Evolutionary conservation across 2,329 filamentous ascomycete genomes (phyloP).

Genomic region (Triangularia verruculosa): DNA sequence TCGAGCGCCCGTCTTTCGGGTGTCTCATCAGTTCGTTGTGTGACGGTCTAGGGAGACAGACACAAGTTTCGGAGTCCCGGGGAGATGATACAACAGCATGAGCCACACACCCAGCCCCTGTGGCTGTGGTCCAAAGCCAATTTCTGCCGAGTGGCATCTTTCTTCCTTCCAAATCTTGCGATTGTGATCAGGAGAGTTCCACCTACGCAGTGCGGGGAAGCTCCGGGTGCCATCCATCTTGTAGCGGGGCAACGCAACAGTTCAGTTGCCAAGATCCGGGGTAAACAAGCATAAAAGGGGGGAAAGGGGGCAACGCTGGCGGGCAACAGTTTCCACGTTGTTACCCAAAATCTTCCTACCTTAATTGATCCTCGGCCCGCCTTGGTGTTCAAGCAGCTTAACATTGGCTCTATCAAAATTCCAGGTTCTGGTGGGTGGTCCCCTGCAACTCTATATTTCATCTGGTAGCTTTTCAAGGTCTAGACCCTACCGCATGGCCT

Average conservation of each 20-base stretch:
- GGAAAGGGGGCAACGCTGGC: neutral
- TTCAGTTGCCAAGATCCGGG: neutral
- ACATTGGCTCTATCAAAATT: neutral
- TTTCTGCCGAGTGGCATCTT: too few species aligned
- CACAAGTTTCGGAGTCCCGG: neutral
- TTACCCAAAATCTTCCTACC: neutral
- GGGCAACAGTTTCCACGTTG: neutral
- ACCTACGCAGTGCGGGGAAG: neutral
- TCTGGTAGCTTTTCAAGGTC: neutral
- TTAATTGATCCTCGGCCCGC: neutral
- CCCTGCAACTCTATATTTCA: neutral
- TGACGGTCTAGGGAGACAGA: neutral
- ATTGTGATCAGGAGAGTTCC: neutral
- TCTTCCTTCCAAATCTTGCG: too few species aligned
- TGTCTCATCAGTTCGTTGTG: conserved; percentile 7
- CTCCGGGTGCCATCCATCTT: neutral
- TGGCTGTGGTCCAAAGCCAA: neutral
- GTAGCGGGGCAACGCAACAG: neutral
- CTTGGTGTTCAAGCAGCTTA: neutral
- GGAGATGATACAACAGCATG: neutral
- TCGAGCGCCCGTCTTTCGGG: neutral
- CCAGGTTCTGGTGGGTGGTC: neutral
- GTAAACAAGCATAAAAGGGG: neutral
- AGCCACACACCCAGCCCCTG: neutral
- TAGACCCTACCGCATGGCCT: neutral